A percentile compares a stretch with the other conserved stretches of the same genome.
Evolutionary conservation across 768 basidiomycete species (phyloP).

Genomic region (Tulasnella sp.): DNA sequence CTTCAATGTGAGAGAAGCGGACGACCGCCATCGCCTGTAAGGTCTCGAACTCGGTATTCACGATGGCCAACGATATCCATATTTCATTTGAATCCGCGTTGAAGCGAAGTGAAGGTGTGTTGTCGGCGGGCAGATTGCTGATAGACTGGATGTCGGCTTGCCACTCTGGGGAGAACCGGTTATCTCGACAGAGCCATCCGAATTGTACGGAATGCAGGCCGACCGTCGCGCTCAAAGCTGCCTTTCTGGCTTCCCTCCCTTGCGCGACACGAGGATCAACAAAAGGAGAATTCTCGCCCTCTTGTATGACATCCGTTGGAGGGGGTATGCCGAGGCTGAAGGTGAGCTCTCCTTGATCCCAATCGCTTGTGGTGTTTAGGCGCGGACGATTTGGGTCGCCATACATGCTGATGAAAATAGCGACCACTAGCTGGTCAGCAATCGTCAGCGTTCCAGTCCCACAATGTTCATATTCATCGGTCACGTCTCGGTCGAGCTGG

Average conservation of each 20-base stretch:
- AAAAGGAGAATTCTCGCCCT: background rate
- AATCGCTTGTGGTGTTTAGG: background rate
- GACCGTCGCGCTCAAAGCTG: background rate
- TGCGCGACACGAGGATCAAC: slow-evolving; percentile 27
- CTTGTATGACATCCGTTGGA: background rate
- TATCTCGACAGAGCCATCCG: slow-evolving; percentile 34
- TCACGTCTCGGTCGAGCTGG: background rate
- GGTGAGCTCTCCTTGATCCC: background rate
- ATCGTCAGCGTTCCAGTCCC: slow-evolving; percentile 29
- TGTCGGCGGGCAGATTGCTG: background rate
- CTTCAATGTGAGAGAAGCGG: slow-evolving; percentile 14
- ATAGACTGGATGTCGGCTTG: no score
- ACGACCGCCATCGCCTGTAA: background rate
- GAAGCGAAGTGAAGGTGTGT: background rate
- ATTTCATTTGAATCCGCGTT: background rate
- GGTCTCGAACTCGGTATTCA: background rate
- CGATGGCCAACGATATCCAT: background rate
- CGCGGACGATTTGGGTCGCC: slow-evolving; percentile 13
- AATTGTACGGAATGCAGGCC: slow-evolving; percentile 27
- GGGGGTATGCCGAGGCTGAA: background rate
- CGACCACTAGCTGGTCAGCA: background rate
- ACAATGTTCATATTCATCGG: slow-evolving; percentile 1
- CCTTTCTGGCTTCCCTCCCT: background rate
- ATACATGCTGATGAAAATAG: slow-evolving; percentile 17
- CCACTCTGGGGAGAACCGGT: slow-evolving; percentile 33